These are phyloP conservation scores for Pseudogymnoascus verrucosus DNA, from an alignment of 2,329 filamentous ascomycete genomes.

Conservation along the genomic window DNA sequence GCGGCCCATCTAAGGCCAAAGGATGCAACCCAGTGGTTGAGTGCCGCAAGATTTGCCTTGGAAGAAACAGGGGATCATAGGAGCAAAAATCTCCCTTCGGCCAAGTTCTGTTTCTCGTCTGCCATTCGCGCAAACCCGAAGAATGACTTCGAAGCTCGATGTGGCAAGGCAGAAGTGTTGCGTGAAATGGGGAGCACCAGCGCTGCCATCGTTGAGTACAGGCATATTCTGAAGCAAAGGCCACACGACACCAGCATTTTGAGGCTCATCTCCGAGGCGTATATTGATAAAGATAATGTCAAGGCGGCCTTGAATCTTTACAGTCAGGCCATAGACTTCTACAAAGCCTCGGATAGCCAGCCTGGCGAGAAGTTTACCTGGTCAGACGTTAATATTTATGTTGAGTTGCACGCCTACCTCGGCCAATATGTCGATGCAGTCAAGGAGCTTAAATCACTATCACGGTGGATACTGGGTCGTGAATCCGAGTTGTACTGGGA, in stretches of 20 bases:
- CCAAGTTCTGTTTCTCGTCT: conserved; percentile 50
- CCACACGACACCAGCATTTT: conserved; percentile 39
- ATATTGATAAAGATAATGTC: conserved; percentile 27
- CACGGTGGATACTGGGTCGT: conserved; percentile 77
- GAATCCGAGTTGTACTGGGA: conserved; percentile 73
- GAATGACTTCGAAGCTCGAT: conserved; percentile 46
- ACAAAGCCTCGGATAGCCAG: conserved; percentile 11
- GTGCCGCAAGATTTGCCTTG: conserved; percentile 46
- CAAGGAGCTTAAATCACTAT: conserved; percentile 58
- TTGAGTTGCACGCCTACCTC: conserved; percentile 66
- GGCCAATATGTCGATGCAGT: conserved; percentile 60
- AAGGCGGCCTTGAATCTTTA: conserved; percentile 28
- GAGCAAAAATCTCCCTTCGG: conserved; percentile 42
- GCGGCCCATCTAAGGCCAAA: conserved; percentile 57
- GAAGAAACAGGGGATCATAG: conserved; percentile 40
- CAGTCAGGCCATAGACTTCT: conserved; percentile 26
- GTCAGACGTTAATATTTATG: conserved; percentile 79
- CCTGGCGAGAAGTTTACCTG: conserved; percentile 38
- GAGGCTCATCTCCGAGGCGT: conserved; percentile 27
- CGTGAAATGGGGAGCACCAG: conserved; percentile 47
- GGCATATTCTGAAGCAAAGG: conserved; percentile 39
- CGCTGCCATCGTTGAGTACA: conserved; percentile 50
- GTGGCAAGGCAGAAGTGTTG: conserved; percentile 51
- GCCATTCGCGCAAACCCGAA: conserved; percentile 49
- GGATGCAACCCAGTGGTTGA: conserved; percentile 50